A percentile compares a stretch with the other conserved stretches of the same genome.
Evolutionary conservation across 257 asterid genomes (phyloP).

Genomic region (Ligustrum vulgare): DNA sequence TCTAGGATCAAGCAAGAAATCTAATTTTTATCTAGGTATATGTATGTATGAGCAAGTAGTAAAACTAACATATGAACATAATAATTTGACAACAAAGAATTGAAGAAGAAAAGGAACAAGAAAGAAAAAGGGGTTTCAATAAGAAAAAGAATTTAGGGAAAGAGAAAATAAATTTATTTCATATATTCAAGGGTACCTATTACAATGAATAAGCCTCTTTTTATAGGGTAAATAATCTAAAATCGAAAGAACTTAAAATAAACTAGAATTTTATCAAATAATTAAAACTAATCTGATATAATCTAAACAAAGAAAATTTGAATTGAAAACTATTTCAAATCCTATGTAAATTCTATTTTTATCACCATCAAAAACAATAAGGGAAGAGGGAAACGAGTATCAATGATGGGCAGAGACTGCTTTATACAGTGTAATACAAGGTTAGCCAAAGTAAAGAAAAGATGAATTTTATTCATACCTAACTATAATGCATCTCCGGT

Average conservation of each 20-base stretch:
- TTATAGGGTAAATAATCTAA: no score
- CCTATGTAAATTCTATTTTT: no score
- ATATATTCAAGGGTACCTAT: no score
- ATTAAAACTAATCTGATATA: no score
- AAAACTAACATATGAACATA: background rate
- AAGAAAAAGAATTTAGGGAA: background rate
- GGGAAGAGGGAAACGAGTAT: background rate
- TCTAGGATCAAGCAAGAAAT: background rate
- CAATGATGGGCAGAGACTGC: background rate
- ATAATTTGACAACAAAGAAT: no score
- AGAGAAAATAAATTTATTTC: background rate
- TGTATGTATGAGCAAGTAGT: background rate
- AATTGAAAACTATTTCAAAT: no score
- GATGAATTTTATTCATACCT: background rate
- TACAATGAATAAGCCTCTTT: no score
- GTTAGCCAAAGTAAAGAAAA: background rate
- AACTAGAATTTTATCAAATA: no score
- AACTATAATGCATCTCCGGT: background rate
- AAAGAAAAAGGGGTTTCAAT: no score
- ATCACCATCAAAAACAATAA: background rate
- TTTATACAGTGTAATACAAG: background rate
- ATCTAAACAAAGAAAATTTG: no score
- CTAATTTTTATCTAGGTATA: background rate
- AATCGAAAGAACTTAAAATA: no score
- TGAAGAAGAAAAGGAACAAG: no score